Percentiles rank a stretch among this genome's conserved stretches.
phyloP scores from a whole-genome alignment of 2,329 filamentous ascomycete genomes.

The Raffaelea arxii region DNA sequence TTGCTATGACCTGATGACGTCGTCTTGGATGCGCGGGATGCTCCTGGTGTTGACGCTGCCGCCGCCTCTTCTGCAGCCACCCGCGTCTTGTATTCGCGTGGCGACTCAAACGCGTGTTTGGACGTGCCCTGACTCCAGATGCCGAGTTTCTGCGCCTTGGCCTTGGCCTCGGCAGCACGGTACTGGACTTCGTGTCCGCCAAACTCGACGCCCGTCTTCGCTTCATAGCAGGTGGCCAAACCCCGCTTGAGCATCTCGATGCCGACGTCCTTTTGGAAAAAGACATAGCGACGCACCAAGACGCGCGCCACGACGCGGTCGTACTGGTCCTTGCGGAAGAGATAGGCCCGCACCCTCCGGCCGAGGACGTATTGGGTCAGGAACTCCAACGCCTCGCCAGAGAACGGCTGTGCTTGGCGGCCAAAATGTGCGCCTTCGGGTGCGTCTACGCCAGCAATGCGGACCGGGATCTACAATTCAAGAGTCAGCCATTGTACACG shows the following conservation, averaged over 20 bases:
- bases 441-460: slow-evolving; percentile 86
- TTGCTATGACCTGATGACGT: no score
- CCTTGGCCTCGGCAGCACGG: slow-evolving; percentile 54
- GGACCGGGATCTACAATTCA: slow-evolving; percentile 62
- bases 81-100: slow-evolving; percentile 72
- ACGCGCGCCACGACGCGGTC: slow-evolving; percentile 83
- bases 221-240: slow-evolving; percentile 86
- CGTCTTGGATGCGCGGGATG: background rate
- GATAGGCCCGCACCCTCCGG: slow-evolving; percentile 67
- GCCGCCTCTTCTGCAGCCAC: slow-evolving; percentile 26
- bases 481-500: slow-evolving; percentile 1
- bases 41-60: background rate
- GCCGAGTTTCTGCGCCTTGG: slow-evolving; percentile 54
- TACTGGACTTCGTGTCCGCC: slow-evolving; percentile 60
- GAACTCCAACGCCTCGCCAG: slow-evolving; percentile 72
- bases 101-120: slow-evolving; percentile 58
- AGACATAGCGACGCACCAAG: slow-evolving; percentile 52
- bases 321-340: slow-evolving; percentile 85
- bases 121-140: slow-evolving; percentile 65
- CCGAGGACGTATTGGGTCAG: slow-evolving; percentile 63
- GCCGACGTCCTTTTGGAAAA: slow-evolving; percentile 71
- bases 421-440: slow-evolving; percentile 93
- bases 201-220: slow-evolving; percentile 82
- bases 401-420: slow-evolving; percentile 72
- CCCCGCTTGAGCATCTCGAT: slow-evolving; percentile 81